Conservation (phyloP, 208 protist species). For the Leptomonas seymouri region DNA sequence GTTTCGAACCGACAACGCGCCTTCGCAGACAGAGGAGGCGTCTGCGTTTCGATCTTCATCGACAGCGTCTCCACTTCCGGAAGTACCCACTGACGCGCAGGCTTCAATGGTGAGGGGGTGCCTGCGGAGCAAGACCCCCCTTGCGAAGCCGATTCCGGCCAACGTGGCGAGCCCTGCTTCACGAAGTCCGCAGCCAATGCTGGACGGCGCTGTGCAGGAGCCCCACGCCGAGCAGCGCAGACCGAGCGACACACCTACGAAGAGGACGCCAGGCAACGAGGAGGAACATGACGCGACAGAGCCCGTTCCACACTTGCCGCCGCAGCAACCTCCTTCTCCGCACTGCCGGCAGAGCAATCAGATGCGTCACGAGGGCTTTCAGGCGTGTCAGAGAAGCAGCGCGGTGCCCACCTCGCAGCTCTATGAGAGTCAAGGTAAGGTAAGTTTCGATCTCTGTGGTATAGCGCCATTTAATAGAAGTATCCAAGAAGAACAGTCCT, state of each 20-base stretch:
- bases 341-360: not conserved
- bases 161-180: not conserved
- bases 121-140: conserved; percentile 6
- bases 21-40: not conserved
- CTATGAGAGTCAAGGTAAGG: conserved; percentile 6
- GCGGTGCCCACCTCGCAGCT: not conserved
- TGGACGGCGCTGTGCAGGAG: not conserved
- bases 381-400: not conserved
- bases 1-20: not conserved
- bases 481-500: no score
- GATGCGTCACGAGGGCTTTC: not conserved
- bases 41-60: not conserved
- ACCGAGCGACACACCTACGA: not conserved
- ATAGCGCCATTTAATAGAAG: no score
- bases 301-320: not conserved
- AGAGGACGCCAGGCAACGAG: not conserved
- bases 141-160: conserved; percentile 1
- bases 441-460: not conserved
- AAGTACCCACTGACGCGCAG: not conserved
- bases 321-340: not conserved
- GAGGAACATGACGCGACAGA: not conserved
- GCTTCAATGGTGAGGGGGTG: not conserved
- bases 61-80: not conserved
- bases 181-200: not conserved
- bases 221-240: not conserved